These are phyloP conservation scores for Fusarium succisae DNA, from an alignment of 2,329 filamentous ascomycete species.

Conservation along the genomic window DNA sequence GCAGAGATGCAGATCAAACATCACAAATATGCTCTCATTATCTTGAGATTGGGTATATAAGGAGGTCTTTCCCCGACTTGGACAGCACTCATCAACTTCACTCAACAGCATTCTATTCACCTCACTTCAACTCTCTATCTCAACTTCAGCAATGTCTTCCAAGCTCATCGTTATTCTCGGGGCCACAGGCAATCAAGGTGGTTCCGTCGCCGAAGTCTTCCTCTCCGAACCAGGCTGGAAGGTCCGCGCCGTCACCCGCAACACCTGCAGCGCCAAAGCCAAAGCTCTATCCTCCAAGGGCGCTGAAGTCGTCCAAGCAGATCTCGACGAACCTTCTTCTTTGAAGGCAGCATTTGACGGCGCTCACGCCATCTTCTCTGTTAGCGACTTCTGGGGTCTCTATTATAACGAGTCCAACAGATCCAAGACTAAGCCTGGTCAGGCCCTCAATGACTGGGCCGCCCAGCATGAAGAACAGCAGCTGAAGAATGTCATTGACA, in stretches of 20 bases:
- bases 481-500: conserved; percentile 49
- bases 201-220: conserved; percentile 12
- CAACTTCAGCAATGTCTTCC: conserved; percentile 4
- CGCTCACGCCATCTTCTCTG: conserved; percentile 38
- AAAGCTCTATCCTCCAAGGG: conserved; percentile 4
- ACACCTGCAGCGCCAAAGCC: conserved; percentile 15
- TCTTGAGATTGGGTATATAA: not conserved
- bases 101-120: not conserved
- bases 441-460: conserved; percentile 29
- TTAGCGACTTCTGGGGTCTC: conserved; percentile 44
- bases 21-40: not conserved
- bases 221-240: conserved; percentile 15
- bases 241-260: conserved; percentile 26
- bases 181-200: conserved; percentile 34
- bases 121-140: not conserved
- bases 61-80: not conserved
- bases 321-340: conserved; percentile 1
- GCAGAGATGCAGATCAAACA: not conserved
- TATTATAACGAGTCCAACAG: conserved; percentile 15
- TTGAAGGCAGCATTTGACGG: not conserved
- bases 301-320: conserved; percentile 8
- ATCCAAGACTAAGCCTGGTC: conserved; percentile 13
- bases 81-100: not conserved
- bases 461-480: conserved; percentile 49
- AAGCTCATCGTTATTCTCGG: conserved; percentile 30